A percentile compares a stretch with the other conserved stretches of the same genome.
These are phyloP conservation scores for Gloeostereum incarnatum DNA, from an alignment of 768 basidiomycete species.

Conservation along the genomic window DNA sequence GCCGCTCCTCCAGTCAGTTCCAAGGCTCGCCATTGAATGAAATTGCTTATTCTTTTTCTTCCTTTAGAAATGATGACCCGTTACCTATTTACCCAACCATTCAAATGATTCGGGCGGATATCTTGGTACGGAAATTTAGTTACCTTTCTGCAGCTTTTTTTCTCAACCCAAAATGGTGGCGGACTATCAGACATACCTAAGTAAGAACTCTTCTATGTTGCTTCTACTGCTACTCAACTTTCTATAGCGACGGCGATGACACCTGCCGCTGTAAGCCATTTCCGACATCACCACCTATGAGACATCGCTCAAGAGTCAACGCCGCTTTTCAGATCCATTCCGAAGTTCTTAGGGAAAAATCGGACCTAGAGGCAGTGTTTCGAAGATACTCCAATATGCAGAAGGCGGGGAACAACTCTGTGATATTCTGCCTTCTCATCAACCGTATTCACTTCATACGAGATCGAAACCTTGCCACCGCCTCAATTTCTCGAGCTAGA, in stretches of 20 bases:
- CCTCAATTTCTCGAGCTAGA: conserved; percentile 62
- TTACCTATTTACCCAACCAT: conserved; percentile 75
- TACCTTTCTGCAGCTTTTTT: conserved; percentile 2
- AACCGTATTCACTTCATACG: conserved; percentile 81
- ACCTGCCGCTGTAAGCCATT: conserved; percentile 59
- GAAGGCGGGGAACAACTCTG: conserved; percentile 65
- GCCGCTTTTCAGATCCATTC: no score
- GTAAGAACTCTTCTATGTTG: neutral
- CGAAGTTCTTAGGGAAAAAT: no score
- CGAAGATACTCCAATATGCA: conserved; percentile 80
- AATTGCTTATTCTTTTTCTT: no score
- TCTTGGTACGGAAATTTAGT: conserved; percentile 34
- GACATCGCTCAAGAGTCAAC: neutral
- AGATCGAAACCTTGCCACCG: conserved; percentile 64
- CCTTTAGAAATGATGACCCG: conserved; percentile 42
- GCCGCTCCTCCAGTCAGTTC: no score
- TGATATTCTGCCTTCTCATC: conserved; percentile 83
- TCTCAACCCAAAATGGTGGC: no score
- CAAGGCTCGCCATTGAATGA: no score
- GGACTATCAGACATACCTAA: no score
- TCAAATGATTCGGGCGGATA: conserved; percentile 67
- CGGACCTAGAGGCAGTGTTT: no score
- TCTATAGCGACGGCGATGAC: conserved; percentile 74
- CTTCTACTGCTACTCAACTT: conserved; percentile 3
- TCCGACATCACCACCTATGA: neutral